phyloP scores from a whole-genome alignment of 2,329 filamentous ascomycete genomes.

The Bipolaris zeicola region DNA sequence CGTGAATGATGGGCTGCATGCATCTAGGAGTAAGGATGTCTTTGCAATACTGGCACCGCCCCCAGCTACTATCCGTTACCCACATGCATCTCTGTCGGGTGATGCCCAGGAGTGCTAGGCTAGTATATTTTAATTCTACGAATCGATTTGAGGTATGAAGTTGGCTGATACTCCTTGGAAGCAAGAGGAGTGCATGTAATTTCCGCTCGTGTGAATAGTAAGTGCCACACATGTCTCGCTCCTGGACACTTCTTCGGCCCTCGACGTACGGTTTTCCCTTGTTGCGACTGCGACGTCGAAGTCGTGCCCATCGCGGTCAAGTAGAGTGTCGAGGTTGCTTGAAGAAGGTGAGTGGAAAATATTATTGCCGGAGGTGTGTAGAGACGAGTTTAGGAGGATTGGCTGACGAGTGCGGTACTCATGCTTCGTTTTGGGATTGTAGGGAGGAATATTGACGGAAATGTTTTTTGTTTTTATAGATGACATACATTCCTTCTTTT shows the following conservation, averaged over 20 bases:
- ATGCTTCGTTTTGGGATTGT: not conserved
- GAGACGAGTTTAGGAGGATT: not conserved
- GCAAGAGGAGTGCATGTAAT: no score
- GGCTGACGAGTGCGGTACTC: not conserved
- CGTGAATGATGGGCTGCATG: no score
- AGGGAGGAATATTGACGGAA: no score
- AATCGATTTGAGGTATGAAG: no score
- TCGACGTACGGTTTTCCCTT: not conserved
- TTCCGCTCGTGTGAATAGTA: constrained; percentile 15
- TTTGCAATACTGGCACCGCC: no score
- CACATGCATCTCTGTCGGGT: no score
- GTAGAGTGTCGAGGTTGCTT: not conserved
- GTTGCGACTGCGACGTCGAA: not conserved
- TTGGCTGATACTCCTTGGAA: not conserved
- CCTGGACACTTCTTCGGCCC: not conserved
- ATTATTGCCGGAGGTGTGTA: not conserved
- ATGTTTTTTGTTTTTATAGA: no score
- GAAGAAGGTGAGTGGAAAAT: not conserved
- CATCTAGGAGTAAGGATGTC: no score
- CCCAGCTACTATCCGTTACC: no score
- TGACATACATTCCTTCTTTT: no score
- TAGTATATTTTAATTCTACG: no score
- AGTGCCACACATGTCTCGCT: not conserved
- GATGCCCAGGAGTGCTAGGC: no score
- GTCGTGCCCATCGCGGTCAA: not conserved